Evolutionary conservation across 2,329 filamentous ascomycete species (phyloP).

Genomic region (Epichloe glyceriae): DNA sequence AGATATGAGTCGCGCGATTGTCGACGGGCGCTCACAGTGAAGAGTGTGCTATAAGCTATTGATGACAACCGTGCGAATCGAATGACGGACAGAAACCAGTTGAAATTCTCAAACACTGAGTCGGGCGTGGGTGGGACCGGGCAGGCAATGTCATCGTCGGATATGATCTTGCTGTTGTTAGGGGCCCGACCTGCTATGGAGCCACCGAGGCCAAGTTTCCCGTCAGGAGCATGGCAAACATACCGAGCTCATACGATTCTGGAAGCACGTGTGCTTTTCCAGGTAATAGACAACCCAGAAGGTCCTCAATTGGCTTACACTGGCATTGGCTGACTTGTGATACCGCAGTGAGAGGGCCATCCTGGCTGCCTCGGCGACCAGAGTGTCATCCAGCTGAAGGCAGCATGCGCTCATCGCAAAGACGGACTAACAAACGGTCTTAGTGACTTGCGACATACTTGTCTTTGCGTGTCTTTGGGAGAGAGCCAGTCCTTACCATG

Average conservation of each 20-base stretch:
- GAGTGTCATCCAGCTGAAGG: constrained; percentile 19
- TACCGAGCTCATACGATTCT: constrained; percentile 19
- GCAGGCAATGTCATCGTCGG: constrained; percentile 25
- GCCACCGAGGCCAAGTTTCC: too few relatives aligned
- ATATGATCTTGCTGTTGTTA: constrained; percentile 15
- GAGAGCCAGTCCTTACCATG: constrained; percentile 1
- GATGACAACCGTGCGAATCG: constrained; percentile 20
- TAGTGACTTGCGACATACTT: not conserved
- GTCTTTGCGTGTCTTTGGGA: not conserved
- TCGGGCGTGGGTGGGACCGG: constrained; percentile 21
- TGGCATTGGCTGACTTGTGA: constrained; percentile 11
- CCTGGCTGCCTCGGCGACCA: constrained; percentile 21
- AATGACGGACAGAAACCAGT: constrained; percentile 22
- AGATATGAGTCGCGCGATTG: constrained; percentile 9
- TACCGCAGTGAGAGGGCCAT: constrained; percentile 20
- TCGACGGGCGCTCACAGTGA: constrained; percentile 20
- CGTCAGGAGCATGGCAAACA: constrained; percentile 5
- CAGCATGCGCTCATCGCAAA: constrained; percentile 22
- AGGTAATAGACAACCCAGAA: constrained; percentile 29
- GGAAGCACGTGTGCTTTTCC: constrained; percentile 23
- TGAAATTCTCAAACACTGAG: constrained; percentile 17
- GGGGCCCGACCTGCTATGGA: not conserved
- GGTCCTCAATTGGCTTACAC: constrained; percentile 11
- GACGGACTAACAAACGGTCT: constrained; percentile 16
- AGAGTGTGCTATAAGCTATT: constrained; percentile 19